Evolutionary conservation across 805 yeast genomes (phyloP).

Genomic region (Yarrowia alimentaria): DNA sequence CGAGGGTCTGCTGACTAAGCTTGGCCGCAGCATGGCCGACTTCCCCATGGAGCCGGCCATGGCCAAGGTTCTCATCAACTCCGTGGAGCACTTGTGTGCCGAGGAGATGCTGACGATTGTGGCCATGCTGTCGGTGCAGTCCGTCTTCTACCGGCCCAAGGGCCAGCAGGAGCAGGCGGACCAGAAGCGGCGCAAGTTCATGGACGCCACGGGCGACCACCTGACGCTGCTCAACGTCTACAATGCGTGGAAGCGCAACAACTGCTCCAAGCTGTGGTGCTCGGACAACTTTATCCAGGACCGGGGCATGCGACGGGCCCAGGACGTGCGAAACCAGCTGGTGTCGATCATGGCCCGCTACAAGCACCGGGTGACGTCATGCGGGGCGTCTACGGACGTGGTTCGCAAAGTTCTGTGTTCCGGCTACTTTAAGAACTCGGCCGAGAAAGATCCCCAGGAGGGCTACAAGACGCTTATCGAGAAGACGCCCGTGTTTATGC

Average conservation of each 20-base stretch:
- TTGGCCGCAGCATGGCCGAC: conserved; percentile 84
- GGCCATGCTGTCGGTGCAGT: conserved; percentile 79
- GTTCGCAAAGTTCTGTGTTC: conserved; percentile 58
- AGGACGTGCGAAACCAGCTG: conserved; percentile 71
- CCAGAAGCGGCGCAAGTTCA: conserved; percentile 56
- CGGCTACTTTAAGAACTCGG: conserved; percentile 69
- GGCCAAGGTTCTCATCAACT: conserved; percentile 68
- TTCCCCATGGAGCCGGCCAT: conserved; percentile 91
- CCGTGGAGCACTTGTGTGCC: conserved; percentile 60
- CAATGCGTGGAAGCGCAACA: conserved; percentile 69
- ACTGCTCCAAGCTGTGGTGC: conserved; percentile 78
- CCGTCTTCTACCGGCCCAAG: conserved; percentile 68
- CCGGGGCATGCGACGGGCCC: conserved; percentile 64
- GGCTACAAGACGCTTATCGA: conserved; percentile 44
- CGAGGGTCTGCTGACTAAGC: conserved; percentile 69
- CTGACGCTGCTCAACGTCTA: conserved; percentile 70
- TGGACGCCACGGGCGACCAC: conserved; percentile 69
- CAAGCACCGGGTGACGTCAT: conserved; percentile 37
- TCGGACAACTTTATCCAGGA: conserved; percentile 77
- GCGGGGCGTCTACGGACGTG: conserved; percentile 38
- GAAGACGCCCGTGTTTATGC: conserved; percentile 58
- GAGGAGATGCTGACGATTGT: conserved; percentile 70
- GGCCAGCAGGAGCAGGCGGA: conserved; percentile 67
- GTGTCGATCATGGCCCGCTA: conserved; percentile 46
- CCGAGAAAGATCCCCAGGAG: conserved; percentile 64